Evolutionary conservation across 129 eudicot species (phyloP), one percentile per base, ranked within the genome.

Genomic region (Centrapalus pauciflorus): DNA sequence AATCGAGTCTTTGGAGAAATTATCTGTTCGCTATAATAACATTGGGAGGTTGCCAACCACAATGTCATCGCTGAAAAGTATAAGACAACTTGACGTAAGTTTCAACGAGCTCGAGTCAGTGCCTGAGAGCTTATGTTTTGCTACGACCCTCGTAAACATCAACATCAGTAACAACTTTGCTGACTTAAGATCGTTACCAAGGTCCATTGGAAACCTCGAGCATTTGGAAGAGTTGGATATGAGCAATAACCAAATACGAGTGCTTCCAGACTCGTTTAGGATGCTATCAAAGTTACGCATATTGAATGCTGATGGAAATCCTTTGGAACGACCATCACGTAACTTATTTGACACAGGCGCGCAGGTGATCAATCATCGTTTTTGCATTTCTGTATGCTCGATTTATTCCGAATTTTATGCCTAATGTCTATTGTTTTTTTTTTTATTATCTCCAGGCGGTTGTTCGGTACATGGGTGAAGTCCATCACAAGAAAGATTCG

Each of bases 191-290:
- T 69, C 75, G 12, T 73, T 92, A 19, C 98, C 98, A 12, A 80
- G 98, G 84, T 92, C 98, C 40, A 85, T 92, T 46, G 98, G 98
- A 12, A 92, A 92, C 62, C 95, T 92, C 3, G 98, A 92, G 66
- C 77, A 71, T 81, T 77, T 88, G 21, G 96, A 92, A 75, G 98
- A 71, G 76, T 74, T 92, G 79, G 76, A 83, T 77, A 88, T 84
- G 76, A 75, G 88, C 69, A 92, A 92, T 68, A 92, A 85, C 66
- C 98, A 92, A 72, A 92, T 92, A 76, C 78, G 86, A 40, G 63
- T n/a, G n/a, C n/a, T n/a, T n/a, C n/a, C n/a, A 0, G 96, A 88
- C 28, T 92, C 98, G 12, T 92, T 92, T 61, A 74, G 89, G 76
- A 74, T 85, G 88, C 66, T 92, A 37, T 58, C 85, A 1, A 63